Percentiles rank a stretch among this genome's conserved stretches.
Conservation (phyloP, 1,139 yeast genomes). For the Suhomyces choctaworum region DNA sequence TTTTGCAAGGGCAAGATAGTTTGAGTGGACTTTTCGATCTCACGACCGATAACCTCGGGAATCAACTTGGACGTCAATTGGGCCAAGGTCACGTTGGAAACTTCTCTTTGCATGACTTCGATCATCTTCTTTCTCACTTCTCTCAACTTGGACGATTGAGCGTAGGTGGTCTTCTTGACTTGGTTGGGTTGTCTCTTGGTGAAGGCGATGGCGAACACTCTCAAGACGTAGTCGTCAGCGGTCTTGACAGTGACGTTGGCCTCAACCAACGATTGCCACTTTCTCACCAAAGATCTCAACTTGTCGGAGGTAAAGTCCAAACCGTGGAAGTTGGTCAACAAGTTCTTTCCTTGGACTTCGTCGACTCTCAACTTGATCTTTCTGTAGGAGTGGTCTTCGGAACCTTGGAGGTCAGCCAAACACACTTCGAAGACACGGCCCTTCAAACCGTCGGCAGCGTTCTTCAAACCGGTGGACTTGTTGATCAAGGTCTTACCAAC, state of each 20-base stretch:
- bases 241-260: conserved; percentile 55
- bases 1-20: conserved; percentile 53
- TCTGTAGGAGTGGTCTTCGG: conserved; percentile 55
- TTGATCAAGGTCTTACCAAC: conserved; percentile 54
- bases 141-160: conserved; percentile 52
- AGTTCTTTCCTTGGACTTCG: conserved; percentile 55
- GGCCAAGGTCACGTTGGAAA: conserved; percentile 50
- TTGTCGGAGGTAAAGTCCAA: conserved; percentile 52
- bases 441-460: conserved; percentile 54
- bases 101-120: conserved; percentile 55
- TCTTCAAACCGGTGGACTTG: conserved; percentile 54
- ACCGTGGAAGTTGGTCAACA: conserved; percentile 56
- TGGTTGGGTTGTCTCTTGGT: conserved; percentile 56
- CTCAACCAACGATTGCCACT: conserved; percentile 56
- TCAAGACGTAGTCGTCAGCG: conserved; percentile 50
- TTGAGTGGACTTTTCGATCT: conserved; percentile 53
- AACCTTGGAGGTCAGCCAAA: conserved; percentile 53
- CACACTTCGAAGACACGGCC: conserved; percentile 53
- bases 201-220: conserved; percentile 54
- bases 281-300: conserved; percentile 53
- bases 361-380: conserved; percentile 55
- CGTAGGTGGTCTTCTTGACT: conserved; percentile 52
- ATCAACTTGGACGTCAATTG: conserved; percentile 53
- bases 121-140: conserved; percentile 54
- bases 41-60: conserved; percentile 56